Base-by-base conservation (phyloP, 2,329 filamentous ascomycete genomes). In the Colletotrichum sp. region DNA sequence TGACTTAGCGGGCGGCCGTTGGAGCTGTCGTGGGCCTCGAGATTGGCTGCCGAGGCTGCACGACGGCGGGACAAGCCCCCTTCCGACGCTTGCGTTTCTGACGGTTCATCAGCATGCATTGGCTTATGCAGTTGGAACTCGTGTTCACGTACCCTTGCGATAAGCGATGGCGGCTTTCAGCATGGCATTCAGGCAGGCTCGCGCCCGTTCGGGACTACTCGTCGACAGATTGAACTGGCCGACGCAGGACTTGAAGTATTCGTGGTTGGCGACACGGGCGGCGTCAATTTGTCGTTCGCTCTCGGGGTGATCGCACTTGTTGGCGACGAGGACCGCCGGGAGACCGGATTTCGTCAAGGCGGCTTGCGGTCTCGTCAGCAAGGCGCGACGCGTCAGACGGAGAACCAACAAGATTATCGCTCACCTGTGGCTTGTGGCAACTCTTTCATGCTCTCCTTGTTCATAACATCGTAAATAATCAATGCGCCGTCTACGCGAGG, bases 381-480 rank as follows among this genome's bases (percentile, higher is more conserved):
- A 60, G 75, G 28, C 60, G 26, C 26, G 49, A 72, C 57, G 62
- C 72, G 52, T 59, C 36, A 55, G 39, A 63, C 66, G 39, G 12
- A 59, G 67, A 28, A 57, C 71, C 21, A 24, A 32, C 21, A 21
- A 7, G 55, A 34, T 62, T 26, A 69, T 71, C 75, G 91, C 94
- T 91, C 89, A 98, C 96, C 92, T 83, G 98, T 88, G 77, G 95
- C 92, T 80, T 94, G 91, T 55, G 95, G 93, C 71, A 98, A 88
- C 76, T 94, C 92, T 75, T 90, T 89, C 80, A 98, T 92, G 82
- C 93, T 96, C 76, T 93, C 92, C 79, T 92, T 90, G 83, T 95
- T 94, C 84, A 93, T 95, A 60, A 98, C 94, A 89, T 98, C 95
- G 88, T 98, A 98, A 65, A 99, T 87, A 75, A 96, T 91, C 80